Base-by-base conservation (phyloP, 78 protist species). In the Dictyostelium firmibasis region DNA sequence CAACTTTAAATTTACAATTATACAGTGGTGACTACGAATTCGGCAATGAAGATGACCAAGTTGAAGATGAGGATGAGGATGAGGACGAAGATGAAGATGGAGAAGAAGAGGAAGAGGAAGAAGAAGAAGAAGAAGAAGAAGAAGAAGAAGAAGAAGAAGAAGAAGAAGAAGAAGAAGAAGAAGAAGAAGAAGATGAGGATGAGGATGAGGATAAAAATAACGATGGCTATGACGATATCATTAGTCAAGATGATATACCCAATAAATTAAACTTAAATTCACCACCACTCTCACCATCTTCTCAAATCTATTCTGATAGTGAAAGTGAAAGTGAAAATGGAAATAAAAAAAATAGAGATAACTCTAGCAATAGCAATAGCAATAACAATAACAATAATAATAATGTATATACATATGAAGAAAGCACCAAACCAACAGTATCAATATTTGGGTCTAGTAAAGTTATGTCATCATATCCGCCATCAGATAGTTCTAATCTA, bases 391-490 rank as follows among this genome's bases (percentile, higher is more conserved):
- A 74, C 18, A 36, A 31, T 25, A 29, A 16, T 31, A 25, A 14
- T 64, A 64, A 25, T 10, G 74, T 29, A 25, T 57, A 57, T 57
- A 5, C 62, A 16, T 50, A 57, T 38, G 50, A 77, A 0, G 31
- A 35, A 2, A n/a, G 29, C 41, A 77, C 6, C 41, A 25, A 10
- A 25, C 53, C 57, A 41, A 43, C 83, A 41, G 50, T 43, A 23
- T n/a, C 60, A 41, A 41, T 43, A 11, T 77, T 41, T 77, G 83
- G 60, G 23, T 77, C 83, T 41, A 77, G 79, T 18, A 72, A 72
- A 14, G 35, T 72, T 13, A 72, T 72, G 79, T 72, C 79, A 33
- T 72, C 79, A 72, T 72, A 72, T 72, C 79, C 79, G 33, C 79
- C 79, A 4, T 72, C 79, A 33, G 35, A 72, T 72, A 31, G 25